phyloP scores from a whole-genome alignment of 2,329 filamentous ascomycete species.

The Alternaria gaisen region DNA sequence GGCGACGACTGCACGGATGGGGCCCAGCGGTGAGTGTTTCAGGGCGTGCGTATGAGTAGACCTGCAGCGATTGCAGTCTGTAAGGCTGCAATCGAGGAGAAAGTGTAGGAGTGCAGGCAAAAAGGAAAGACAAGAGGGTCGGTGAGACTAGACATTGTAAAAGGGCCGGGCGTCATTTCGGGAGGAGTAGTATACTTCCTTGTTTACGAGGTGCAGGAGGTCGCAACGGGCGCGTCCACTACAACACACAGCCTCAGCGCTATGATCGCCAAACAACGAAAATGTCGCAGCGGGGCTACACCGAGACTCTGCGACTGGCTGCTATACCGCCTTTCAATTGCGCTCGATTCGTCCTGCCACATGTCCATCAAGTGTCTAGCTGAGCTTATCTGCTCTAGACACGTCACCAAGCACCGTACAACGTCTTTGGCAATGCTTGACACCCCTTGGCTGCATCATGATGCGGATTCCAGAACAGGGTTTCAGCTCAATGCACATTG shows the following conservation, averaged over 20 bases:
- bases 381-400: slow-evolving; percentile 19
- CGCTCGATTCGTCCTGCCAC: not conserved
- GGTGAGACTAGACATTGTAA: slow-evolving; percentile 11
- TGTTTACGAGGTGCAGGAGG: slow-evolving; percentile 30
- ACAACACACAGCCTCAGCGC: slow-evolving; percentile 13
- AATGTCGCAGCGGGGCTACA: slow-evolving; percentile 14
- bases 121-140: slow-evolving; percentile 13
- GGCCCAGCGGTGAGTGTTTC: slow-evolving; percentile 19
- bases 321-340: slow-evolving; percentile 1
- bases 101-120: slow-evolving; percentile 4
- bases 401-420: slow-evolving; percentile 39
- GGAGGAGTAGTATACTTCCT: slow-evolving; percentile 22
- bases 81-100: slow-evolving; percentile 7
- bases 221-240: slow-evolving; percentile 2
- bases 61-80: slow-evolving; percentile 18
- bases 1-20: slow-evolving; percentile 12
- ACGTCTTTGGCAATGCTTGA: slow-evolving; percentile 34
- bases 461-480: slow-evolving; percentile 14
- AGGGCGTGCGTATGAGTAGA: slow-evolving; percentile 20
- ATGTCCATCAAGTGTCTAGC: not conserved
- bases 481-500: slow-evolving; percentile 28
- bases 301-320: slow-evolving; percentile 13
- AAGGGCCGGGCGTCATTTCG: slow-evolving; percentile 30
- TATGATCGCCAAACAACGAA: slow-evolving; percentile 17
- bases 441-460: slow-evolving; percentile 28